Evolutionary conservation across 345 rosid genomes (phyloP).

Genomic region (Eutrema japonicum): DNA sequence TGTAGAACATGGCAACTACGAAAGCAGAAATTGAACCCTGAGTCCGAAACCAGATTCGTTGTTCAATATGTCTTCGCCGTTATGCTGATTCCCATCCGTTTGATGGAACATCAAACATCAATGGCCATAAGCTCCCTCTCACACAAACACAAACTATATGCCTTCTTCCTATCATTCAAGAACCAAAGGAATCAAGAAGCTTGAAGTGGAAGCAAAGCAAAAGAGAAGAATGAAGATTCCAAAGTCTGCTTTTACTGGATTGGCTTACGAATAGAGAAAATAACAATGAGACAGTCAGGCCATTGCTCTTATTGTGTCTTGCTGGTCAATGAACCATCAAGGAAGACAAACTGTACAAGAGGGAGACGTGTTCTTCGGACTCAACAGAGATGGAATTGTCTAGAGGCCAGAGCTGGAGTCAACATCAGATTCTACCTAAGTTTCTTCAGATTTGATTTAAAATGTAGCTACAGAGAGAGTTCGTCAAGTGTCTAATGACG

Average conservation of each 20-base stretch:
- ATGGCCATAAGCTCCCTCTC: no score
- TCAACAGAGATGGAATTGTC: constrained; percentile 1
- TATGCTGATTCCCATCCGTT: no score
- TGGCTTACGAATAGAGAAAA: neutral
- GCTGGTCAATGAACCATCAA: neutral
- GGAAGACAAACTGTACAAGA: constrained; percentile 1
- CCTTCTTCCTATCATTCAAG: no score
- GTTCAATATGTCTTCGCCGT: no score
- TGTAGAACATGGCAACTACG: no score
- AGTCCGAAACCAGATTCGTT: no score
- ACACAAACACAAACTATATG: no score
- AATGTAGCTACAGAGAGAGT: neutral
- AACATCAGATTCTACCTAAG: neutral
- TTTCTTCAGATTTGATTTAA: neutral
- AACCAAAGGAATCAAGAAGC: no score
- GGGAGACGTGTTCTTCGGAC: neutral
- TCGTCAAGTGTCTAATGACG: constrained; percentile 5
- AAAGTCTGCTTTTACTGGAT: neutral
- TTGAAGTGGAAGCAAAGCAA: neutral
- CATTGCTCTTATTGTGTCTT: neutral
- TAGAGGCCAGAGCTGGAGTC: neutral
- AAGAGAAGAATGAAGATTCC: neutral
- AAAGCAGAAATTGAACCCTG: no score
- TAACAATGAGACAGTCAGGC: neutral
- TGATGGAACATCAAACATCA: no score